Evolutionary conservation across 1,139 yeast species (phyloP).

Genomic region (Pichia terricola): DNA sequence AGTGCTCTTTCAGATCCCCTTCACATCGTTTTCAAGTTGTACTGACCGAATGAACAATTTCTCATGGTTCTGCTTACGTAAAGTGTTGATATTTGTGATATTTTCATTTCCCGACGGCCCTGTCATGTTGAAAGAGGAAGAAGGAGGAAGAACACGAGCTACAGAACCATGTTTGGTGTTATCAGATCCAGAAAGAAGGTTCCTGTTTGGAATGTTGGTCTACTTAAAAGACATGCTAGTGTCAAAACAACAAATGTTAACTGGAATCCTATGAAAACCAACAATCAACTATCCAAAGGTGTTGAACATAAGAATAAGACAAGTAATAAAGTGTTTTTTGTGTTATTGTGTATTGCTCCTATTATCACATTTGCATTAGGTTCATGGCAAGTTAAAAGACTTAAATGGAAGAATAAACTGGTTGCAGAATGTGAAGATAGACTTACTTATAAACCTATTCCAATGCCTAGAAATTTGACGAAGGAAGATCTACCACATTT

Average conservation of each 20-base stretch:
- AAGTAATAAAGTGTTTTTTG: constrained; percentile 40
- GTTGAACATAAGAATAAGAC: constrained; percentile 27
- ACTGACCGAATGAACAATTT: too few species aligned
- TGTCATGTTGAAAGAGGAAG: too few species aligned
- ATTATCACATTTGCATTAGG: constrained; percentile 78
- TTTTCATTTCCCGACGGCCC: too few species aligned
- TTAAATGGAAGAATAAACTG: constrained; percentile 81
- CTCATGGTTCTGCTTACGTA: too few species aligned
- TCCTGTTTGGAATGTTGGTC: too few species aligned
- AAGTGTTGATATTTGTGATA: too few species aligned
- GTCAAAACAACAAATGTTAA: constrained; percentile 68
- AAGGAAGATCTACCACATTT: constrained; percentile 54
- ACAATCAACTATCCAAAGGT: constrained; percentile 29
- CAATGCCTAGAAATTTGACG: constrained; percentile 52
- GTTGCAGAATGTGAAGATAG: constrained; percentile 78
- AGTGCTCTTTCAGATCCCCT: too few species aligned
- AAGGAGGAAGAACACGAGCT: too few species aligned
- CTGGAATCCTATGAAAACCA: constrained; percentile 69
- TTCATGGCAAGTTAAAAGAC: constrained; percentile 83
- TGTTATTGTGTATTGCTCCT: constrained; percentile 75
- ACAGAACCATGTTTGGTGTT: too few species aligned
- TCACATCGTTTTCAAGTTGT: too few species aligned
- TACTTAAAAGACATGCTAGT: constrained; percentile 19
- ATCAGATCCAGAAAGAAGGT: too few species aligned
- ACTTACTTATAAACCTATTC: constrained; percentile 62